Base-by-base conservation (phyloP, 805 yeast species). In the Metschnikowia gelsemii region DNA sequence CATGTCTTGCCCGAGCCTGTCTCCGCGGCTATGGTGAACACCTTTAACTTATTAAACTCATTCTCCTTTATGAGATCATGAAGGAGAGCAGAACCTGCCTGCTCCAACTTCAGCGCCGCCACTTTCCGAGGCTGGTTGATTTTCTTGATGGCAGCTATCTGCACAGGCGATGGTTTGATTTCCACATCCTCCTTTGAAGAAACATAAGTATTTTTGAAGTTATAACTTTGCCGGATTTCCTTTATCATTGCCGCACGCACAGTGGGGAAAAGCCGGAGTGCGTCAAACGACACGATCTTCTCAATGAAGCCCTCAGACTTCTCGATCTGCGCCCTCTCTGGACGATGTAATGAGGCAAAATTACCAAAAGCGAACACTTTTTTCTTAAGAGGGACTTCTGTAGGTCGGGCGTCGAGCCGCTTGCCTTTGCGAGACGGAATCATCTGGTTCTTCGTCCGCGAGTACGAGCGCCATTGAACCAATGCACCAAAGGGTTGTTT, bases 1-100 rank as follows among this genome's bases (percentile, higher is more conserved):
- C 96, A 80, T 0, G 99, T 91, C 58, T 91, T 91, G 7, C 99
- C 99, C 0, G 96, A 84, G 0, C 99, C 99, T 0, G 99, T 91
- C 59, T 93, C 98, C 2, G 97, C 96, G 0, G 98, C 97, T 40
- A 91, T 62, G 2, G 93, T 79, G 68, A 79, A 87, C 0, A 82
- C 75, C 50, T 80, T 79, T 35, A 80, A 54, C 44, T 56, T 59
- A 20, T 57, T 61, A 17, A 35, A 38, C 43, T 62, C 67, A 42
- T 68, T 66, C 11, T 55, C 55, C 29, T 51, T 44, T 34, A 58
- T 54, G 42, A 65, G 51, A 21, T 61, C 64, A 5, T 56, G 47
- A 24, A 54, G 46, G 20, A 67, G 59, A 3, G 54, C 53, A 13
- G 52, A 49, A 9, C 64, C 62, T 11, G 52, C 52, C 25, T 71